These are phyloP conservation scores for Cutaneotrichosporon mucoides DNA, from an alignment of 1,284 basidiomycete species.

Conservation along the genomic window DNA sequence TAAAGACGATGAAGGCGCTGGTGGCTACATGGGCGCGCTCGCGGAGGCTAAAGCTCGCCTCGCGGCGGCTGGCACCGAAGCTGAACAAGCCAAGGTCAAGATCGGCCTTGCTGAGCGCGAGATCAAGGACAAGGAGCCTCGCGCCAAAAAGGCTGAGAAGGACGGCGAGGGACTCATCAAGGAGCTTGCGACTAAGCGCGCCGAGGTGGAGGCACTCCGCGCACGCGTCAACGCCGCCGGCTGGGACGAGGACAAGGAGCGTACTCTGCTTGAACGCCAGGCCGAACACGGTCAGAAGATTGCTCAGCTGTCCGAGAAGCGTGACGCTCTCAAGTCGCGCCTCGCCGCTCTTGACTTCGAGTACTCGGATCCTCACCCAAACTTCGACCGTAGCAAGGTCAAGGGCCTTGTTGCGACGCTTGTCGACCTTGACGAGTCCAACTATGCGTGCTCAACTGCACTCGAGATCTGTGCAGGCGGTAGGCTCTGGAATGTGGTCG, in stretches of 20 bases:
- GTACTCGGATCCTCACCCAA: constrained; percentile 70
- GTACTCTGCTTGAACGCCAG: constrained; percentile 59
- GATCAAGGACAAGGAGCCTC: constrained; percentile 68
- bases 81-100: constrained; percentile 76
- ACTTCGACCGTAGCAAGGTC: constrained; percentile 81
- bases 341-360: constrained; percentile 77
- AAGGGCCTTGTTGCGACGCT: constrained; percentile 91
- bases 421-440: constrained; percentile 65
- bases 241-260: constrained; percentile 77
- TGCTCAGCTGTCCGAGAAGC: constrained; percentile 64
- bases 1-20: constrained; percentile 58
- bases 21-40: constrained; percentile 95
- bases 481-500: constrained; percentile 90
- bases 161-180: constrained; percentile 70
- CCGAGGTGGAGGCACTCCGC: constrained; percentile 60
- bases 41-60: constrained; percentile 77
- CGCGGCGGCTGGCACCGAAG: constrained; percentile 74
- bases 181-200: constrained; percentile 61
- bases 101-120: constrained; percentile 77
- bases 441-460: constrained; percentile 78
- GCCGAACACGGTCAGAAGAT: constrained; percentile 60
- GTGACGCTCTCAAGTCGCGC: constrained; percentile 66
- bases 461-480: constrained; percentile 90
- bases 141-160: constrained; percentile 78
- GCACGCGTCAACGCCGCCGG: constrained; percentile 61